Conservation (phyloP, 176 grass and related monocot species). For the Leersia perrieri region DNA sequence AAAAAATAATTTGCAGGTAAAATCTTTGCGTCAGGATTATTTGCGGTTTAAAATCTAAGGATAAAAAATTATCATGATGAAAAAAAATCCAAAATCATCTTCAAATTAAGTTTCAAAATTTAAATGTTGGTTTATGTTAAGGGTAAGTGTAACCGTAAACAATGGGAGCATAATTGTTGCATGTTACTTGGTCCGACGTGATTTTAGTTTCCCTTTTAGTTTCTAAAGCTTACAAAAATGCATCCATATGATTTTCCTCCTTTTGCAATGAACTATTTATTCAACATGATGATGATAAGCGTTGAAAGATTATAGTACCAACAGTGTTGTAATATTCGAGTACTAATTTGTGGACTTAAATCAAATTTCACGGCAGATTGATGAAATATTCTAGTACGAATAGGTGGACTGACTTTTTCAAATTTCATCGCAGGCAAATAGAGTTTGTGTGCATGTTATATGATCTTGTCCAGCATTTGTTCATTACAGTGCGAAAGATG, state of each 20-base stretch:
- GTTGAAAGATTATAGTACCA: not conserved
- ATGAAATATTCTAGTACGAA: not conserved
- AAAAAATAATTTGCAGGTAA: too few relatives aligned
- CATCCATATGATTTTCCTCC: not conserved
- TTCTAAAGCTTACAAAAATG: not conserved
- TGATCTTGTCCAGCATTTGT: not conserved
- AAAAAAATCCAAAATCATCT: too few relatives aligned
- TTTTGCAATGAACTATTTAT: not conserved
- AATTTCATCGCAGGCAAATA: not conserved
- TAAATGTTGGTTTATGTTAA: too few relatives aligned
- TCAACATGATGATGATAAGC: not conserved
- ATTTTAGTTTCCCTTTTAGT: slow-evolving; percentile 24
- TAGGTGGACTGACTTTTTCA: not conserved
- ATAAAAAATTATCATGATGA: too few relatives aligned
- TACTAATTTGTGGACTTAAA: not conserved
- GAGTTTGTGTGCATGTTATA: not conserved
- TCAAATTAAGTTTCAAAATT: too few relatives aligned
- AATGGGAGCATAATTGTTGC: too few relatives aligned
- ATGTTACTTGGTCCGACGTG: not conserved
- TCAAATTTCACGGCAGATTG: not conserved
- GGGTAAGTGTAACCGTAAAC: too few relatives aligned
- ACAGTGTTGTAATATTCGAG: not conserved
- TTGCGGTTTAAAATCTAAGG: too few relatives aligned
- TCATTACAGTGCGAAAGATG: not conserved
- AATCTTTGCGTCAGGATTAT: too few relatives aligned